Evolutionary conservation across 106 monocot species (phyloP).

Genomic region (Apostasia shenzhenica): DNA sequence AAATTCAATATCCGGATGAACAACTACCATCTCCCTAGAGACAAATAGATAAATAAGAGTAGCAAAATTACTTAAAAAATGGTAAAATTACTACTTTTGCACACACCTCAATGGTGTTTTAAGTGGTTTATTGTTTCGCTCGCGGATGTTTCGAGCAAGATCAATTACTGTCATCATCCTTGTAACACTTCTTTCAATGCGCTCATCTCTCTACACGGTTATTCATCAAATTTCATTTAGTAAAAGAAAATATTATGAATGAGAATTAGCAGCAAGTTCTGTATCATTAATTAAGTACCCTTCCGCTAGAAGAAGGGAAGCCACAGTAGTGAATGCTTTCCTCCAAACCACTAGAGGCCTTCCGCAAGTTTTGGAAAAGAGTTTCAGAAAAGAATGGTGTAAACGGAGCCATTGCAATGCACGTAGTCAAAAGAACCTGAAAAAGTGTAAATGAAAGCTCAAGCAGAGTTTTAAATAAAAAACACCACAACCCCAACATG

Average conservation of each 20-base stretch:
- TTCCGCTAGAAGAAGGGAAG: slow-evolving; percentile 68
- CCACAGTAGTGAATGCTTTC: slow-evolving; percentile 93
- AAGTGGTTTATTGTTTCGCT: slow-evolving; percentile 85
- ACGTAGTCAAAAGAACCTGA: slow-evolving; percentile 91
- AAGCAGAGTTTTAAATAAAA: neutral
- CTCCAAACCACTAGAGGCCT: slow-evolving; percentile 38
- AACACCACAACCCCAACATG: no score
- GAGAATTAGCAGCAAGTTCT: neutral
- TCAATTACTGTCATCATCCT: slow-evolving; percentile 99
- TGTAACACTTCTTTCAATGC: slow-evolving; percentile 92
- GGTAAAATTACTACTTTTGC: neutral
- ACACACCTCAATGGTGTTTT: slow-evolving; percentile 84
- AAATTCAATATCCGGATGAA: slow-evolving; percentile 83
- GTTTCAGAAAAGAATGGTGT: slow-evolving; percentile 96
- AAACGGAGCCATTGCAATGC: slow-evolving; percentile 91
- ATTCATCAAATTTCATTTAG: neutral
- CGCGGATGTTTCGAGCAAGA: slow-evolving; percentile 88
- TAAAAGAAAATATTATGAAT: neutral
- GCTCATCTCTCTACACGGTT: slow-evolving; percentile 66
- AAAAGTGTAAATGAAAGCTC: neutral
- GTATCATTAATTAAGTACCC: slow-evolving; percentile 27
- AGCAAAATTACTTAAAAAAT: neutral
- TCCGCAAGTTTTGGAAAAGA: slow-evolving; percentile 92
- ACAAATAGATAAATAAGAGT: neutral
- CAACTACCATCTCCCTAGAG: slow-evolving; percentile 88